Conservation (phyloP, 257 asterid species). For the Solanum chmielewskii region DNA sequence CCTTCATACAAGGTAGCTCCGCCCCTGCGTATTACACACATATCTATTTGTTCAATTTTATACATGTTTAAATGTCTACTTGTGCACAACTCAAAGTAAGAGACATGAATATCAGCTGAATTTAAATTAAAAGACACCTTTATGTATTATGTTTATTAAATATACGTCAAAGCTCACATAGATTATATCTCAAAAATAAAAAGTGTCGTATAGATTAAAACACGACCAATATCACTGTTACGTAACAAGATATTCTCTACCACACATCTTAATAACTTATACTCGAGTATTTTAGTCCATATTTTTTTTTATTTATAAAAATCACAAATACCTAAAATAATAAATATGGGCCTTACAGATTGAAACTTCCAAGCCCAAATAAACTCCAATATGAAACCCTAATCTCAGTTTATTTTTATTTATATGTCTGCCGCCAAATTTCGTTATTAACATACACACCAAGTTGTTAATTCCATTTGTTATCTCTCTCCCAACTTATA, state of each 20-base stretch:
- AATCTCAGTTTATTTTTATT: neutral
- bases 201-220: no score
- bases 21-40: fast-evolving
- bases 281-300: neutral
- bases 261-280: neutral
- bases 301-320: no score
- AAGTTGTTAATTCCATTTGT: neutral
- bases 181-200: no score
- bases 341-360: neutral
- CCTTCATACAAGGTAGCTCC: no score
- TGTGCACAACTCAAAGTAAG: neutral
- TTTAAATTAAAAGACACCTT: neutral
- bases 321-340: neutral
- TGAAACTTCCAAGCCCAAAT: neutral
- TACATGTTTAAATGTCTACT: no score
- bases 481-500: neutral
- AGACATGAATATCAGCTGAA: neutral
- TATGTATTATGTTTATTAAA: no score
- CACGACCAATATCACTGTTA: no score
- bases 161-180: no score
- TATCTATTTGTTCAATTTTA: no score
- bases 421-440: neutral
- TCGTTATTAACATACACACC: neutral
- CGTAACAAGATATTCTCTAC: neutral
- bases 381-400: neutral